Percentiles rank a stretch among this genome's conserved stretches.
Evolutionary conservation across 1,284 basidiomycete genomes (phyloP).

Genomic region (Neolentinus lepideus): DNA sequence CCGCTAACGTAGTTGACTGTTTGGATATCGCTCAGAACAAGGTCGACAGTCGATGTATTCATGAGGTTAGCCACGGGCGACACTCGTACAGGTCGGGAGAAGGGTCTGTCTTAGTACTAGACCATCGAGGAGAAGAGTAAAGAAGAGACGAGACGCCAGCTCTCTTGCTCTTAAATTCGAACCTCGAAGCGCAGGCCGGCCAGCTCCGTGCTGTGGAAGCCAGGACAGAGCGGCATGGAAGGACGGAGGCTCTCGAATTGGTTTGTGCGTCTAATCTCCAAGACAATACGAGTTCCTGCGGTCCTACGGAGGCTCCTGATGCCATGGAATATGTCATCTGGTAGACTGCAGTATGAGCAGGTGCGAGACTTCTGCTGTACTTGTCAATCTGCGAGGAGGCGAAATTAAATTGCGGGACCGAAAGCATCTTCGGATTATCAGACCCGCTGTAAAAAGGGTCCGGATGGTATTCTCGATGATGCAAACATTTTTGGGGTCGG

Average conservation of each 20-base stretch:
- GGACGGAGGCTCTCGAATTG: neutral
- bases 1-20: conserved; percentile 1
- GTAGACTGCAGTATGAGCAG: too few relatives aligned
- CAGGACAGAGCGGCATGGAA: neutral
- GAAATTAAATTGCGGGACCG: too few relatives aligned
- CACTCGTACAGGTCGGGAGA: neutral
- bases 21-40: neutral
- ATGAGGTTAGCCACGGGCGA: neutral
- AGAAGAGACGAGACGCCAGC: neutral
- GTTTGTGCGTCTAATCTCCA: neutral
- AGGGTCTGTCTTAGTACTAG: neutral
- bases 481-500: too few relatives aligned
- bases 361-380: too few relatives aligned
- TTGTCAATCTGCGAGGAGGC: too few relatives aligned
- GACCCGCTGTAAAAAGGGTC: too few relatives aligned
- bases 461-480: too few relatives aligned
- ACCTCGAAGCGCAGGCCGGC: neutral
- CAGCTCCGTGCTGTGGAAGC: neutral
- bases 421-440: too few relatives aligned
- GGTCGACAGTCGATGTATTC: neutral
- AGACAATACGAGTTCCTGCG: neutral
- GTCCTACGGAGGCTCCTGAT: too few relatives aligned
- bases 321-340: too few relatives aligned
- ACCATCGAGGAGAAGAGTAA: neutral
- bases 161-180: neutral